Base-by-base conservation (phyloP, 1,139 yeast genomes). In the Kurtzmaniella quercitrusa region DNA sequence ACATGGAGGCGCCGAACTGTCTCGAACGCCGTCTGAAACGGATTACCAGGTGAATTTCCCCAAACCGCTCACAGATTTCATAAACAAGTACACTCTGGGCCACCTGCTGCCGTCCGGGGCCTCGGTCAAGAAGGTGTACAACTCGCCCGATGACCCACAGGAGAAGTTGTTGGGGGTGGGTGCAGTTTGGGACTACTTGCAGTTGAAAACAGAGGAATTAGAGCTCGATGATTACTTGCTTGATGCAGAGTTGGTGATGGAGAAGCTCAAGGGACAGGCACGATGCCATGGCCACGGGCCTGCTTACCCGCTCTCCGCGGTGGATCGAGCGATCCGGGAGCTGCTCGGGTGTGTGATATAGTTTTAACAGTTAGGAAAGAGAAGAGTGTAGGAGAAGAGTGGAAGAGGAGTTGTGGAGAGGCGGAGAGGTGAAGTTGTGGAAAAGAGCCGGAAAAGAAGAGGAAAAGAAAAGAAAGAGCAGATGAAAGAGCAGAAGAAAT, bases 281-380 rank as follows among this genome's bases (percentile, higher is more conserved):
- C 72, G 68, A 39, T 88, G 96, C 55, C 94, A 87, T 58, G 94
- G 93, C 1, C 76, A 68, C 54, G 96, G 96, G 0, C 93, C 95
- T 2, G 95, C 94, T 0, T 88, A 85, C 57, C 72, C 80, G 1
- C 59, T 82, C 43, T 60, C 57, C 1, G 41, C 70, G 42, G 76
- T 85, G 17, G 78, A 82, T 49, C 51, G 62, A 39, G 64, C 59
- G 14, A 56, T 67, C 34, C 40, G 44, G 3, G 52, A 51, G 19
- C 33, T 38, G 40, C 18, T 31, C 14, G 36, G 16, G 14, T 31
- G 18, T 14, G 36, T 17, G 18, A 14, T 14, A 31, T 14, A 31
- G 36, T 27, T n/a, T 23, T 7, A 8, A 23, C 27, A 31, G 14
- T 15, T 12, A 12, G 4, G 16, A 18, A 14, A 14, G 6, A 15